Conservation (phyloP, 148 eudicot species). For the Silene latifolia region DNA sequence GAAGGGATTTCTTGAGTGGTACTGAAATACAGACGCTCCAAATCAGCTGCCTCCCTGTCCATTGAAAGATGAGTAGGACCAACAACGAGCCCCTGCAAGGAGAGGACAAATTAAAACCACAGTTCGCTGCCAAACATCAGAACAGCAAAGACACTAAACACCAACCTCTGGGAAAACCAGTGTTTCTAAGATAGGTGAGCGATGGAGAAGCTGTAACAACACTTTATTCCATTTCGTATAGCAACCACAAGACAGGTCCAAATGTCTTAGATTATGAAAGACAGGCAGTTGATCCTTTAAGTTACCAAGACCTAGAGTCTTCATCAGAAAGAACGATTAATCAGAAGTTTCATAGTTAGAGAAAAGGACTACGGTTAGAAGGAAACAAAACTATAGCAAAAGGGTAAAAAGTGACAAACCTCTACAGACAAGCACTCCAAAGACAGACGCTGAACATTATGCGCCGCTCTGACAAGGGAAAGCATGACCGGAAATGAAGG, state of each 20-base stretch:
- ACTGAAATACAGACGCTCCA: not conserved
- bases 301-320: not conserved
- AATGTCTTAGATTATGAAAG: constrained; percentile 4
- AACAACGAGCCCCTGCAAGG: not conserved
- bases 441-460: constrained; percentile 18
- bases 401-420: constrained; percentile 3
- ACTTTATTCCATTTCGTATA: not conserved
- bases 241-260: not conserved
- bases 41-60: not conserved
- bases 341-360: not conserved
- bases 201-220: constrained; percentile 7
- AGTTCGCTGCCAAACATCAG: not conserved
- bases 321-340: not conserved
- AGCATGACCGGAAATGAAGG: not conserved
- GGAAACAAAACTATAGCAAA: not conserved
- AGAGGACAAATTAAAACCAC: constrained; percentile 1
- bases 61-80: not conserved
- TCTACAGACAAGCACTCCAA: not conserved
- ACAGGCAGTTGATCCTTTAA: constrained; percentile 9
- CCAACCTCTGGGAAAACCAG: constrained; percentile 10
- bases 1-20: not conserved
- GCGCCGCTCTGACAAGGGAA: constrained; percentile 1
- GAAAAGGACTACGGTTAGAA: not conserved
- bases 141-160: not conserved
- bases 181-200: constrained; percentile 2